phyloP scores from a whole-genome alignment of 768 basidiomycete species.

The Pisolithus tinctorius region DNA sequence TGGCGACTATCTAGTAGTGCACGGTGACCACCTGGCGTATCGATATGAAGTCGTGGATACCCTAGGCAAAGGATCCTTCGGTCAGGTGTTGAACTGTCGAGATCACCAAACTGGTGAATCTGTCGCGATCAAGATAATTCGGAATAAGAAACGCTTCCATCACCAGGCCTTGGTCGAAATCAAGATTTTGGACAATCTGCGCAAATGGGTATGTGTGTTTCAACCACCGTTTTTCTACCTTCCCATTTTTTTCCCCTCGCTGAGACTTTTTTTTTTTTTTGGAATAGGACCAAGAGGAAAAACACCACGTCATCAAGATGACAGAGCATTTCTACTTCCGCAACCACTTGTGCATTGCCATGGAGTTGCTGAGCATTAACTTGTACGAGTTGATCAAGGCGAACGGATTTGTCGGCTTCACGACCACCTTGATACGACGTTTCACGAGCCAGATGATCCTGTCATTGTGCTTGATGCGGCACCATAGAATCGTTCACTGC shows the following conservation, averaged over 20 bases:
- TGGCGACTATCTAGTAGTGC: conserved; percentile 90
- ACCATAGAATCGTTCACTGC: conserved; percentile 97
- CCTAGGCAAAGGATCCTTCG: conserved; percentile 97
- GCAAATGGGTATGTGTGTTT: conserved; percentile 81
- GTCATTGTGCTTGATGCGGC: conserved; percentile 88
- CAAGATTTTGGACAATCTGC: conserved; percentile 92
- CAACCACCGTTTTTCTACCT: neutral
- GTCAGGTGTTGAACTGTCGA: conserved; percentile 92
- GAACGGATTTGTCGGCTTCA: conserved; percentile 97
- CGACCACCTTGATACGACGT: conserved; percentile 87
- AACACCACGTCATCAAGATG: conserved; percentile 97
- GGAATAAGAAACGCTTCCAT: conserved; percentile 98
- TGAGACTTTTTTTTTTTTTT: neutral
- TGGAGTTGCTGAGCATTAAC: conserved; percentile 97
- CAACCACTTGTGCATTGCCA: conserved; percentile 95
- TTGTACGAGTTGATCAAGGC: conserved; percentile 99
- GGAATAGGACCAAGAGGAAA: conserved; percentile 86
- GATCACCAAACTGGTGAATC: conserved; percentile 93
- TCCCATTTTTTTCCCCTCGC: too few relatives aligned
- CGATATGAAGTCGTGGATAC: conserved; percentile 94
- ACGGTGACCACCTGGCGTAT: conserved; percentile 89
- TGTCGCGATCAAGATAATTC: conserved; percentile 98
- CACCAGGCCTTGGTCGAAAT: conserved; percentile 99
- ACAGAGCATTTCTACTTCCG: conserved; percentile 98
- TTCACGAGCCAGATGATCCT: conserved; percentile 95